Evolutionary conservation across 2,329 filamentous ascomycete genomes (phyloP), one percentile per base, ranked within the genome.

Genomic region (Trichoderma semiorbis): DNA sequence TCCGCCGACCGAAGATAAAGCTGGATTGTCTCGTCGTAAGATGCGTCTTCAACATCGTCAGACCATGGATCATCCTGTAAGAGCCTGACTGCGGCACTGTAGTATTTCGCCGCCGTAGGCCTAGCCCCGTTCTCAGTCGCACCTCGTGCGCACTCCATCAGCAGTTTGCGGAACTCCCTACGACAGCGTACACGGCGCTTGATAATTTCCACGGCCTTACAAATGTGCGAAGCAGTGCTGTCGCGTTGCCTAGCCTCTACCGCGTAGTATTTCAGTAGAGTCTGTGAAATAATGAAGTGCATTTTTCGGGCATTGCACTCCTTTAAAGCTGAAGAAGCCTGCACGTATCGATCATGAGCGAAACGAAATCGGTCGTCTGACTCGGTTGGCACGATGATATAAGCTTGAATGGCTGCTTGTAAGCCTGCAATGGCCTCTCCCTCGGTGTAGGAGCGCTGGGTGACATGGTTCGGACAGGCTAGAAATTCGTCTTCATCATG

Each of bases 271-370:
- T 92, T 92, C 79, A 95, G 89, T 75, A 98, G 88, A 0, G 91
- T 92, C 78, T 93, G 91, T 0, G 93, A 92, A 76, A 98, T 93
- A 60, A 94, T 90, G 76, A 95, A 98, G 80, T 98, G 94, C 95
- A 98, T 98, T 76, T 92, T 92, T 24, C 88, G 84, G 26, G 88
- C 83, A 70, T 92, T 90, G 77, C 89, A 90, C 78, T 95, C 90
- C 73, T 88, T 89, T 66, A 97, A 83, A 6, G 88, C 87, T 16
- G 88, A 85, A 7, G 93, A 90, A 18, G 93, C 93, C 78, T 92
- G 90, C 65, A 94, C 87, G 77, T 97, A 97, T 67, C 95, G 89
- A 80, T 98, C 95, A 79, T 98, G 95, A 39, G 91, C 90, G 79
- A 98, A 98, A 39, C 90, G 90, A 80, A 97, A 98, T 53, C 90